phyloP scores from a whole-genome alignment of 257 asterid genomes.

The Voacanga thouarsii region DNA sequence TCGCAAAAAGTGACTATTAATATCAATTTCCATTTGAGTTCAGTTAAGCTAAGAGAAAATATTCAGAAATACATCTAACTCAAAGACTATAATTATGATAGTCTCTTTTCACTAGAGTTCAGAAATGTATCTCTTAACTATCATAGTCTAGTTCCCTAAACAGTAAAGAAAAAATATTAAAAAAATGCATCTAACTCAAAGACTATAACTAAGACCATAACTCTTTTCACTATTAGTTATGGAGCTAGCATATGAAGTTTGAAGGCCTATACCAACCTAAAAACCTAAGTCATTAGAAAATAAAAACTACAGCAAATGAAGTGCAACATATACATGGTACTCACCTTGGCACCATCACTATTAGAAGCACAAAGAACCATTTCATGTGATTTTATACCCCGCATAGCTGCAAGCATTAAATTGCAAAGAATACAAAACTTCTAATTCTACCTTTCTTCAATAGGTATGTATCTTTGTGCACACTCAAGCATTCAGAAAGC shows the following conservation, averaged over 20 bases:
- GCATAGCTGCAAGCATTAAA: slow-evolving; percentile 91
- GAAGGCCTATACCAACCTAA: not conserved
- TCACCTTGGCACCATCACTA: slow-evolving; percentile 69
- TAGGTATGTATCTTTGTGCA: not conserved
- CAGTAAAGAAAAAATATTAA: no score
- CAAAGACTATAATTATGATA: not conserved
- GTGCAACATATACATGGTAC: not conserved
- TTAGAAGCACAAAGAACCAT: slow-evolving; percentile 97
- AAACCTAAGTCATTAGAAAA: not conserved
- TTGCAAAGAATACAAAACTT: slow-evolving; percentile 96
- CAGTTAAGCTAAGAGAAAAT: no score
- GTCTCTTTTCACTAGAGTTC: no score
- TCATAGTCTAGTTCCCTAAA: no score
- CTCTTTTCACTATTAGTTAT: not conserved
- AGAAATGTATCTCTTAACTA: no score
- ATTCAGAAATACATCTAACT: not conserved
- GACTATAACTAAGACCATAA: no score
- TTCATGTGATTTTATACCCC: slow-evolving; percentile 94
- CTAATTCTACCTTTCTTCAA: slow-evolving; percentile 75
- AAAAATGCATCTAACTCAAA: no score
- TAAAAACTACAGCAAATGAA: not conserved
- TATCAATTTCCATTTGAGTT: not conserved
- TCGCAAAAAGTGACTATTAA: slow-evolving; percentile 6
- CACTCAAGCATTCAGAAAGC: not conserved
- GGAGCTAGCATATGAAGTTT: not conserved